Percentiles rank a stretch among this genome's conserved stretches.
Conservation (phyloP, 306 rosid species). For the Malus sylvestris region DNA sequence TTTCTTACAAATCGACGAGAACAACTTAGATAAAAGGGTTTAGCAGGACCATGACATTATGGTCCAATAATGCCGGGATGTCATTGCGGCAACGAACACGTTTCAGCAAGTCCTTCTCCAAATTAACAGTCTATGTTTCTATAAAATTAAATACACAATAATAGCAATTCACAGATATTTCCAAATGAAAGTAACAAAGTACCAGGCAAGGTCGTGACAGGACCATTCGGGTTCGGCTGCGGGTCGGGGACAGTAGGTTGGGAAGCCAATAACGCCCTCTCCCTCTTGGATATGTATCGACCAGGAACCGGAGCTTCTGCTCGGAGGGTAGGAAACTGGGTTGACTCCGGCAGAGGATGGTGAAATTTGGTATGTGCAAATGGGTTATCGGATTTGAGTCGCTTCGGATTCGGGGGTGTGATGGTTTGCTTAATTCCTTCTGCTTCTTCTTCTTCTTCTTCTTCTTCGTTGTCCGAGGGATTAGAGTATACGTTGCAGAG, state of each 20-base stretch:
- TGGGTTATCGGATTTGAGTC: conserved; percentile 10
- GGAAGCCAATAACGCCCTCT: conserved; percentile 40
- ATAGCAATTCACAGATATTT: background rate
- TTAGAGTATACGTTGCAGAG: conserved; percentile 44
- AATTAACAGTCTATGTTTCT: background rate
- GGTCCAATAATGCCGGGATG: too few species aligned
- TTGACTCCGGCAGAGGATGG: conserved; percentile 1
- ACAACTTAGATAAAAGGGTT: too few species aligned
- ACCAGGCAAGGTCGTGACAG: conserved; percentile 39
- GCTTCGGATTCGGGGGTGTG: conserved; percentile 10
- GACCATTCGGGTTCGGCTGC: background rate
- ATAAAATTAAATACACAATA: background rate
- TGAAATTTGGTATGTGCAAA: background rate
- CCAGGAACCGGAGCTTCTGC: conserved; percentile 44
- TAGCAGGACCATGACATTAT: too few species aligned
- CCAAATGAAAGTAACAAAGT: conserved; percentile 2
- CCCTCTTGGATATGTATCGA: conserved; percentile 72
- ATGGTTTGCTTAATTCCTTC: conserved; percentile 5
- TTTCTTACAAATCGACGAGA: background rate
- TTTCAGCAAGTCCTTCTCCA: too few species aligned
- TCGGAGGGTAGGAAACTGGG: conserved; percentile 10
- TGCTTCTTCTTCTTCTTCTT: conserved; percentile 7
- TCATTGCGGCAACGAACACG: too few species aligned
- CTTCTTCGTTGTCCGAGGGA: conserved; percentile 45
- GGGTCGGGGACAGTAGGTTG: conserved; percentile 24